Conservation (phyloP, 306 rosid genomes). For the Acacia melanoxylon region DNA sequence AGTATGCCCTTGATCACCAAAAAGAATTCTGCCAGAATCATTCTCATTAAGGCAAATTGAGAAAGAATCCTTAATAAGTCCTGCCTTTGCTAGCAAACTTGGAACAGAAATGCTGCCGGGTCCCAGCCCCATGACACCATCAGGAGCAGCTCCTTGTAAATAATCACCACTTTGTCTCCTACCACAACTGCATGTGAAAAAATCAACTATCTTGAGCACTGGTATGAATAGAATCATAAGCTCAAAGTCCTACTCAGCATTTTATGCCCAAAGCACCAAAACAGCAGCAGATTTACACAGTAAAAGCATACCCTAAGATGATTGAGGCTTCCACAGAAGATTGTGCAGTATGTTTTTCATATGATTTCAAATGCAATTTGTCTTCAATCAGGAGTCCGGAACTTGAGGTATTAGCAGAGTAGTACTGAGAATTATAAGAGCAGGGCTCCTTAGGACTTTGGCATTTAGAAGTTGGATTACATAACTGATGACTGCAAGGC, state of each 20-base stretch:
- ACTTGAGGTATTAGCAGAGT: conserved; percentile 61
- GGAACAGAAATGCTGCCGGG: conserved; percentile 65
- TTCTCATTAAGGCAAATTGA: conserved; percentile 57
- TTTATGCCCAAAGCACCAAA: not conserved
- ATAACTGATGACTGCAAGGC: conserved; percentile 72
- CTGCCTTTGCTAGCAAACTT: conserved; percentile 60
- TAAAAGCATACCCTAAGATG: conserved; percentile 60
- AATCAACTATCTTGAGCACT: not conserved
- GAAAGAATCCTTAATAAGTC: conserved; percentile 55
- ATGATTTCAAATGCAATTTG: conserved; percentile 62
- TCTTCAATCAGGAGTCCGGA: conserved; percentile 85
- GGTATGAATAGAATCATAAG: not conserved
- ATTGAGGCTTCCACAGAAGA: conserved; percentile 64
- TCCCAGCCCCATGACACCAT: conserved; percentile 75
- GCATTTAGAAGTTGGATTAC: conserved; percentile 50
- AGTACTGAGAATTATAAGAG: conserved; percentile 50
- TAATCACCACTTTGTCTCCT: conserved; percentile 60
- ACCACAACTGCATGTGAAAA: conserved; percentile 53
- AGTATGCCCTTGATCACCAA: conserved; percentile 58
- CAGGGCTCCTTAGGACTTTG: conserved; percentile 64
- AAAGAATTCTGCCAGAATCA: conserved; percentile 64
- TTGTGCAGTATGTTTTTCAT: conserved; percentile 37
- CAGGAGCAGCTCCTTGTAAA: conserved; percentile 69
- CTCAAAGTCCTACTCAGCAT: not conserved
- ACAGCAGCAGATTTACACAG: not conserved